Percentiles rank a stretch among this genome's conserved stretches.
Conservation (phyloP, 129 eudicot genomes). For the Artemisia argyi region DNA sequence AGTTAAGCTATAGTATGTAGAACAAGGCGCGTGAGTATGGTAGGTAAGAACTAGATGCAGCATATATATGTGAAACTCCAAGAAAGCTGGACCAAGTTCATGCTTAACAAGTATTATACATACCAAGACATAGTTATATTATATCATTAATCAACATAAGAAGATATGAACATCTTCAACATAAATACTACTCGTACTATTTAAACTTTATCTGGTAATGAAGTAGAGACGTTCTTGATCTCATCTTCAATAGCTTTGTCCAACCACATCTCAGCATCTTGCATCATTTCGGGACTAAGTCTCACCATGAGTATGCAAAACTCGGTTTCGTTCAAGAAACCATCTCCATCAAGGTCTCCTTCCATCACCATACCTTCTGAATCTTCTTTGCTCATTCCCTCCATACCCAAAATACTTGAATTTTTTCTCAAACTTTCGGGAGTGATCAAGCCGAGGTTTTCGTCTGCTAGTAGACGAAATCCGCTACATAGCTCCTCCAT, state of each 20-base stretch:
- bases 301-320: conserved; percentile 88
- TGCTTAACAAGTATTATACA: conserved; percentile 7
- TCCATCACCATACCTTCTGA: conserved; percentile 71
- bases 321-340: conserved; percentile 65
- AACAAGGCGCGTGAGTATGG: too few species aligned
- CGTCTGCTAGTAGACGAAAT: conserved; percentile 71
- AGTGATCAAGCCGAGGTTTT: conserved; percentile 55
- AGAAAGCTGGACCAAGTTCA: conserved; percentile 24
- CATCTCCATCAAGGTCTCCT: conserved; percentile 86
- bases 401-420: conserved; percentile 62
- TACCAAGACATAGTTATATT: neutral
- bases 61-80: conserved; percentile 10
- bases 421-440: conserved; percentile 65
- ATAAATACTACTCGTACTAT: neutral
- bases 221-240: conserved; percentile 14
- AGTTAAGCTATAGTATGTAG: too few species aligned
- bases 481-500: conserved; percentile 78
- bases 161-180: conserved; percentile 20
- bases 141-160: neutral
- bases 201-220: conserved; percentile 1
- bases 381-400: conserved; percentile 71
- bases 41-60: neutral
- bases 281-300: conserved; percentile 89
- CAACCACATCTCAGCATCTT: conserved; percentile 80
- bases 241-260: conserved; percentile 67